Evolutionary conservation across 441 rosid genomes (phyloP), one percentile per base, ranked within the genome.

Genomic region (Adansonia grandidieri): DNA sequence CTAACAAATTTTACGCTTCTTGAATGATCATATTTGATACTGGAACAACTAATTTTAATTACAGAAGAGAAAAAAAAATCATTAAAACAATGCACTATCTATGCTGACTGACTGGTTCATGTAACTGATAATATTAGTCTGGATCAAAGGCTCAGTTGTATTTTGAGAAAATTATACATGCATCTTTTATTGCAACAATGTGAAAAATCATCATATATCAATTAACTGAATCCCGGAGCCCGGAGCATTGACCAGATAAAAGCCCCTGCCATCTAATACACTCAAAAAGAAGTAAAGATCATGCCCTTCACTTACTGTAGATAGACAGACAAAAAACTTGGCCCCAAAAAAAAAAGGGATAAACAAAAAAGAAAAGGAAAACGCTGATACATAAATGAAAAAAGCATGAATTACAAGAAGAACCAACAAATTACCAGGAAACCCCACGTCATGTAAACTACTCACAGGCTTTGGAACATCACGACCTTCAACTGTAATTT

Each of bases 401-500:
- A 44, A 6, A 56, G 14, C 28, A 24, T 0, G 17, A 1, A 68
- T 9, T 10, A 8, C n/a, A 24, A n/a, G 42, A 68, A 61, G 50
- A 74, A 57, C 32, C 10, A 82, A 50, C 24, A 78, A 22, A 48
- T 17, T 82, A 93, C 98, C 98, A 32, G 99, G 98, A 87, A 93
- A 92, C 32, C 99, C 98, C 17, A 88, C 83, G 70, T 95, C 96
- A 10, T 74, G 80, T 71, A 95, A 95, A 71, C 72, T 86, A 82
- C 89, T 92, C 70, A 95, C 93, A 37, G 99, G 98, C 81, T 91
- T 95, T 2, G 99, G 99, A 83, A 95, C 82, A 88, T 93, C 96
- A 28, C 88, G 88, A n/a, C 98, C 99, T 82, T 93, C 98, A 53
- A 95, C 95, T 4, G 98, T 91, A 45, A 93, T 95, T 75, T 93